Base-by-base conservation (phyloP, 2,329 filamentous ascomycete species). In the Cadophora malorum region DNA sequence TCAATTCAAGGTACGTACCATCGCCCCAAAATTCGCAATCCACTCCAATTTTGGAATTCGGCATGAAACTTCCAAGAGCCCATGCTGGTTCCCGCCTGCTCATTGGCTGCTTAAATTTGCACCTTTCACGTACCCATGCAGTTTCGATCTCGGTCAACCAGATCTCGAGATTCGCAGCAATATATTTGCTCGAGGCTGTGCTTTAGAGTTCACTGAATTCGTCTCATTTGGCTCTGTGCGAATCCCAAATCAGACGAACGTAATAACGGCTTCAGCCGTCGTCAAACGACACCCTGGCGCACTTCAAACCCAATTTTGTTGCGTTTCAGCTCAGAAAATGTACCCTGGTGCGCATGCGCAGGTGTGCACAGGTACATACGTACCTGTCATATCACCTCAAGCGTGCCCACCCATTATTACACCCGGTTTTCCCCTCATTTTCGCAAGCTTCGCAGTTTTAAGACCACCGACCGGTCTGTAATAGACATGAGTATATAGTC, bases 381-480 rank as follows among this genome's bases (percentile, higher is more conserved):
- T 63, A n/a, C 59, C 50, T 41, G 47, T 61, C 56, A 45, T 31
- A 52, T 49, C 28, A 19, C 49, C 56, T 49, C 52, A 28, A 28
- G 28, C 28, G 28, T 28, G 28, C 28, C 28, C 28, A n/a, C 5
- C 28, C 31, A 35, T n/a, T 25, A 31, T 4, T 14, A 41, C 33
- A 38, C 10, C 59, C 53, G 14, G 50, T 67, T 63, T 56, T n/a
- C 45, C 45, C 52, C 41, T 41, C n/a, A 47, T 49, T 50, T 45
- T 67, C 65, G 65, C 60, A 63, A 67, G 65, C 41, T 63, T 63
- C 45, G 38, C 65, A n/a, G 31, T 50, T 63, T 67, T 59, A 16
- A 33, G 53, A 47, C 21, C 35, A 58, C 4, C 35, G 9, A 16
- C 21, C 33, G 35, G 31, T 31, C 28, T 38, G 14, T 14, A 38